A percentile compares a stretch with the other conserved stretches of the same genome.
Evolutionary conservation across 805 yeast species (phyloP).

Genomic region (Kregervanrija fluxuum): DNA sequence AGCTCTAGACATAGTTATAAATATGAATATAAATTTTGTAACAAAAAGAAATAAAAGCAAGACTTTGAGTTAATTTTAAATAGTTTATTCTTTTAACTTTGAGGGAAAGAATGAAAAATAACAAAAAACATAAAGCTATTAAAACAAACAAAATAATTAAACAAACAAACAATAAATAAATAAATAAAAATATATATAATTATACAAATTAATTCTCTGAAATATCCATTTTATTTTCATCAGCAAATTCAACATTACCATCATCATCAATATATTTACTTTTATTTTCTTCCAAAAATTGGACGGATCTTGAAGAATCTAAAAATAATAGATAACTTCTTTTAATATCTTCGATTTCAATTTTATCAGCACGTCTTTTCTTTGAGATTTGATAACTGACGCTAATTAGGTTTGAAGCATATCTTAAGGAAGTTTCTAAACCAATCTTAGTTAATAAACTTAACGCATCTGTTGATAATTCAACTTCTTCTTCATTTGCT

Average conservation of each 20-base stretch:
- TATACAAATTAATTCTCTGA: not conserved
- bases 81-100: not conserved
- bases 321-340: constrained; percentile 78
- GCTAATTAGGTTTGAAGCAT: constrained; percentile 82
- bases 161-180: not conserved
- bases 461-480: constrained; percentile 61
- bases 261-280: constrained; percentile 67
- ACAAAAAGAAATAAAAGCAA: not conserved
- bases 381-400: constrained; percentile 84
- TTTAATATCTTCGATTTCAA: constrained; percentile 61
- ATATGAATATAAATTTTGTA: not conserved
- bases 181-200: not conserved
- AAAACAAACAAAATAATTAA: not conserved
- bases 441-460: constrained; percentile 71
- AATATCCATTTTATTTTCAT: constrained; percentile 31
- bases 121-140: not conserved
- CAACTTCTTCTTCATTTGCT: constrained; percentile 67
- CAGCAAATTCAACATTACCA: constrained; percentile 56
- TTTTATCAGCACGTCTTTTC: constrained; percentile 65
- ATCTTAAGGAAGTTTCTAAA: constrained; percentile 72
- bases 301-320: constrained; percentile 78
- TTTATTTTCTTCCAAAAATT: constrained; percentile 46
- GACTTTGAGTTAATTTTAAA: not conserved
- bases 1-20: not conserved
- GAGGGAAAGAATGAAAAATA: not conserved